Percentiles rank a stretch among this genome's conserved stretches.
Evolutionary conservation across 2,329 filamentous ascomycete genomes (phyloP).

Genomic region (Aureobasidium pullulans): DNA sequence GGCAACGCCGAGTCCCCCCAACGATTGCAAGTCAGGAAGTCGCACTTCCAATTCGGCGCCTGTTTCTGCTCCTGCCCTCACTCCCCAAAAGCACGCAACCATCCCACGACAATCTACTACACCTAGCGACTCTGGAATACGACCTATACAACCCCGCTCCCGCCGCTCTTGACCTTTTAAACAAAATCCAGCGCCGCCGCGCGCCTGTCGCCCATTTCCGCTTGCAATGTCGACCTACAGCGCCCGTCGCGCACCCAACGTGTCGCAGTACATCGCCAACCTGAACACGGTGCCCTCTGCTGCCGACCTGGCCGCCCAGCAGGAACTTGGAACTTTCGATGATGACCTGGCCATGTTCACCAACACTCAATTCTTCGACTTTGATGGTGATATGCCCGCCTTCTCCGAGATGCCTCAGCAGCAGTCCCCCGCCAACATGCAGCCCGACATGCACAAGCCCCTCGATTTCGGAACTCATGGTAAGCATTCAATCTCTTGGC

Average conservation of each 20-base stretch:
- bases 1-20: background rate
- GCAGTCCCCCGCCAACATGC: constrained; percentile 9
- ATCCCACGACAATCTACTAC: background rate
- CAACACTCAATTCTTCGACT: constrained; percentile 56
- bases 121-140: background rate
- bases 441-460: constrained; percentile 11
- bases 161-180: background rate
- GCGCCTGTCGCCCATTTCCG: background rate
- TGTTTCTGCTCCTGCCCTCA: background rate
- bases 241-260: constrained; percentile 73
- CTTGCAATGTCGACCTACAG: constrained; percentile 63
- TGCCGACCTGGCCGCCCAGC: constrained; percentile 49
- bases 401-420: constrained; percentile 12
- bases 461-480: constrained; percentile 12
- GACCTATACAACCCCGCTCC: background rate
- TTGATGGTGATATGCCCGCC: constrained; percentile 42
- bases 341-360: constrained; percentile 49
- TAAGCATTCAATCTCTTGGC: constrained; percentile 27
- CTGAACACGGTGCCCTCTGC: constrained; percentile 66
- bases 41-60: constrained; percentile 3
- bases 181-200: constrained; percentile 1
- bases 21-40: constrained; percentile 1
- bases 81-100: background rate
- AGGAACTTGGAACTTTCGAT: constrained; percentile 46
- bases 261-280: constrained; percentile 82